Base-by-base conservation (phyloP, 495 filamentous ascomycete genomes). In the Aspergillus campestris region DNA sequence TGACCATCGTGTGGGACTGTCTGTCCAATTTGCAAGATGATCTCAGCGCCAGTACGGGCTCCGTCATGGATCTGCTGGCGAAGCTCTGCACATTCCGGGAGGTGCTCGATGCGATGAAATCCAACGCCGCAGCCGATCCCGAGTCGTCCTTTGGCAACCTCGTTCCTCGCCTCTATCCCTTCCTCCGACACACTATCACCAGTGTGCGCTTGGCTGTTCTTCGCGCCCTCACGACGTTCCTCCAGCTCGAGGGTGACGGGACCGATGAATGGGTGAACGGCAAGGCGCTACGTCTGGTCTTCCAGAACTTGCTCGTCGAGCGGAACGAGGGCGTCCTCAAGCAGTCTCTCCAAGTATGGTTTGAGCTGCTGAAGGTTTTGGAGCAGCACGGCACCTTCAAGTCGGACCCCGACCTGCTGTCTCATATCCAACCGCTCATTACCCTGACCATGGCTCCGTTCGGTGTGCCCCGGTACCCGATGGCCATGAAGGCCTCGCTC, bases 1-100 rank as follows among this genome's bases (percentile, higher is more conserved):
- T 97, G 66, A 81, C 84, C 60, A 92, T 96, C 51, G 89, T 98
- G 24, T 98, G 92, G 92, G 87, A 89, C 50, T 97, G 92, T 66
- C 76, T 98, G 14, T 94, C 92, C 6, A 90, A 94, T 57, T 67
- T 98, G 7, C 88, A 91, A 49, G 92, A 98, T 60, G 92, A 98
- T 63, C 73, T 98, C 10, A 95, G 89, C 63, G 94, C 92, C 6
- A 96, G 90, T 64, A 98, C 92, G 15, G 92, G 92, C 28, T 91
- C 84, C 41, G 91, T 98, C 34, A 98, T 98, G 92, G 92, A 98
- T 57, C 76, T 98, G 27, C 72, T 98, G 15, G 94, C 92, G 18
- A 97, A 88, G 55, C 79, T 98, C 30, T 98, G 94, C 66, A 86
- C 88, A 47, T 98, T 95, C 70, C 85, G 85, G 3, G 78, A 94